Evolutionary conservation across 768 basidiomycete genomes (phyloP), one percentile per base, ranked within the genome.

Genomic region (Suillus bovinus): DNA sequence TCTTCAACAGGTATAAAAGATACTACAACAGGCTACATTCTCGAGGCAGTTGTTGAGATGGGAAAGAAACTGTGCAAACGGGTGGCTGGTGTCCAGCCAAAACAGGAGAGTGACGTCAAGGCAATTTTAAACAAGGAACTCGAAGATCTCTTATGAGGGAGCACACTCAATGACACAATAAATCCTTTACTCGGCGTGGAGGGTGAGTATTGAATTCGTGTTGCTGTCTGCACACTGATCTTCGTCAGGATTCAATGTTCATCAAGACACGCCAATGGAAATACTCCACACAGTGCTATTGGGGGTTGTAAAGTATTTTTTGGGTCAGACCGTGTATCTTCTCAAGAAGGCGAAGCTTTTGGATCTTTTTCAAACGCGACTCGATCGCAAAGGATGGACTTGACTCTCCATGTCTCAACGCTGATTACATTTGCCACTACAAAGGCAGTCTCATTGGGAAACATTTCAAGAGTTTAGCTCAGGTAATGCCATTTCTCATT

Each of bases 241-340:
- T n/a, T n/a, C 46, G 5, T 27, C 36, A 64, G 5, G 74, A 78
- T 13, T 77, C 1, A 62, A 75, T 38, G 65, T 47, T 27, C 46
- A 47, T 16, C 42, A 64, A 3, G 74, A 78, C 39, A 79, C 72
- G 0, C 76, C 72, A 0, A 74, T 69, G 0, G 71, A 79, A 54
- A 70, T 75, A 0, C 67, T 79, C 0, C 77, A 79, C 27, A 78
- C 71, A 0, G 65, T 75, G 4, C 68, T 78, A 1, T 68, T 78
- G 1, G 74, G 74, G 6, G 60, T 74, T 13, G 63, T 74, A 27
- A 77, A 76, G 55, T 77, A 77, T 46, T 68, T 72, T 34, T 79
- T 72, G 69, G 69, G 58, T 0, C 70, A 74, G 24, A 72, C 66
- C 0, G 29, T 49, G 2, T 69, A 44, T 16, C 50, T 73, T 0